phyloP scores from a whole-genome alignment of 345 rosid species.

The Aquilaria yunnanensis region DNA sequence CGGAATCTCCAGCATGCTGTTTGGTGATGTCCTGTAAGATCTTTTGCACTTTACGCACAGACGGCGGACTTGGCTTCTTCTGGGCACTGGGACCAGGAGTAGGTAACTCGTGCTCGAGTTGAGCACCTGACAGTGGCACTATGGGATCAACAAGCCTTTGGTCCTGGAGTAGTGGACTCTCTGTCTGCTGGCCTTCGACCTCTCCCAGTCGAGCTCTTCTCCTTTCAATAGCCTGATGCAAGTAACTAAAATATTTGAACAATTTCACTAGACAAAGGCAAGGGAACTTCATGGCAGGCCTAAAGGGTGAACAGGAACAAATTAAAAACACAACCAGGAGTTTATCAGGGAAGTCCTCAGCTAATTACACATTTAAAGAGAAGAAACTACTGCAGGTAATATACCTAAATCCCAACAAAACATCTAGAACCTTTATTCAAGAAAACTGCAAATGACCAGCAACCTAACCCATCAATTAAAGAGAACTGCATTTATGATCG shows the following conservation, averaged over 20 bases:
- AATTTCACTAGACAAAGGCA: slow-evolving; percentile 2
- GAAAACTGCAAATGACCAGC: no score
- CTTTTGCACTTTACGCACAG: slow-evolving; percentile 46
- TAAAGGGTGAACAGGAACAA: background rate
- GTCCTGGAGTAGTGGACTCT: slow-evolving; percentile 29
- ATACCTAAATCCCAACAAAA: background rate
- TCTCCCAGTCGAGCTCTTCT: slow-evolving; percentile 53
- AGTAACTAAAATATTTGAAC: background rate
- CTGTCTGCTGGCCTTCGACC: slow-evolving; percentile 36
- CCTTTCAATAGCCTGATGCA: slow-evolving; percentile 65
- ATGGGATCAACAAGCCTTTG: slow-evolving; percentile 29
- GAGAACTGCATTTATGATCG: background rate
- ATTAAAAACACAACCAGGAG: background rate
- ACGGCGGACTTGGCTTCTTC: slow-evolving; percentile 33
- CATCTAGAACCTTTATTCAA: background rate
- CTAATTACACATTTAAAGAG: background rate
- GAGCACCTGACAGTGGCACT: slow-evolving; percentile 24
- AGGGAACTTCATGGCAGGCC: slow-evolving; percentile 6
- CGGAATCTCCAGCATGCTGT: slow-evolving; percentile 35
- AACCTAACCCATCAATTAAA: no score
- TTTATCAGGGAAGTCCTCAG: background rate
- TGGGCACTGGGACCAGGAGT: slow-evolving; percentile 42
- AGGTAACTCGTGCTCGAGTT: slow-evolving; percentile 27
- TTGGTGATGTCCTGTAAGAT: slow-evolving; percentile 47
- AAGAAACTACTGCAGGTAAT: background rate